These are phyloP conservation scores for Globisporangium iwayamae DNA, from an alignment of 352 stramenopile genomes.

Conservation along the genomic window DNA sequence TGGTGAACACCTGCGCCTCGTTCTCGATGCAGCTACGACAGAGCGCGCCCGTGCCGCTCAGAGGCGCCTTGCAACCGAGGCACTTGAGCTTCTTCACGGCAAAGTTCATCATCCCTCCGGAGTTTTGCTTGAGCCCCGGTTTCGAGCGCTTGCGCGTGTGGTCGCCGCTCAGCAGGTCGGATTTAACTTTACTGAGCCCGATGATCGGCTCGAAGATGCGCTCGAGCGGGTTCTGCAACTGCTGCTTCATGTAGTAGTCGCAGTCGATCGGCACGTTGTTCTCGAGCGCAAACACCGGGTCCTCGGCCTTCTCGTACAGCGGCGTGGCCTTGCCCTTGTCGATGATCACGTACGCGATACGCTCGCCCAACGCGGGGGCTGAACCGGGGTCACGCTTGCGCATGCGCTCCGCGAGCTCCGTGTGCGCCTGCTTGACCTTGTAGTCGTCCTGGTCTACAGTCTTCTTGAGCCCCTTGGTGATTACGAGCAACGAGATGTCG, in stretches of 20 bases:
- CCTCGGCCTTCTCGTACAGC: constrained; percentile 97
- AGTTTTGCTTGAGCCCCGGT: constrained; percentile 92
- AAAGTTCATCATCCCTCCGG: constrained; percentile 99
- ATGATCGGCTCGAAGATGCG: constrained; percentile 99
- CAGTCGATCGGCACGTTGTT: constrained; percentile 99
- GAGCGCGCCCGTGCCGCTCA: constrained; percentile 87
- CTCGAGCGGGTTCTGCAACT: constrained; percentile 97
- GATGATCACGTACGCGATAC: constrained; percentile 99
- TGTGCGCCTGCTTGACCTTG: constrained; percentile 98
- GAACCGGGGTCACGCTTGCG: constrained; percentile 96
- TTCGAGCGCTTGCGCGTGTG: constrained; percentile 98
- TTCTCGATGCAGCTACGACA: constrained; percentile 93
- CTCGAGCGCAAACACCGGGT: constrained; percentile 98
- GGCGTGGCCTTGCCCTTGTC: constrained; percentile 94
- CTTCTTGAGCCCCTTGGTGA: constrained; percentile 99
- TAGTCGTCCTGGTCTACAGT: constrained; percentile 98
- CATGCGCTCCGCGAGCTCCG: constrained; percentile 98
- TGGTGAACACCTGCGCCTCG: constrained; percentile 94
- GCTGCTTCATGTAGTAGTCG: constrained; percentile 99
- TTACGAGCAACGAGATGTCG: constrained; percentile 99
- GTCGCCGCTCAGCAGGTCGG: constrained; percentile 93
- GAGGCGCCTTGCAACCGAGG: constrained; percentile 95
- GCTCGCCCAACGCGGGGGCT: constrained; percentile 97
- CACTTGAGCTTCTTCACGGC: constrained; percentile 97
- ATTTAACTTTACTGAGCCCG: constrained; percentile 89